A percentile compares a stretch with the other conserved stretches of the same genome.
phyloP scores from a whole-genome alignment of 768 basidiomycete species.

The Cyclocybe cylindracea region DNA sequence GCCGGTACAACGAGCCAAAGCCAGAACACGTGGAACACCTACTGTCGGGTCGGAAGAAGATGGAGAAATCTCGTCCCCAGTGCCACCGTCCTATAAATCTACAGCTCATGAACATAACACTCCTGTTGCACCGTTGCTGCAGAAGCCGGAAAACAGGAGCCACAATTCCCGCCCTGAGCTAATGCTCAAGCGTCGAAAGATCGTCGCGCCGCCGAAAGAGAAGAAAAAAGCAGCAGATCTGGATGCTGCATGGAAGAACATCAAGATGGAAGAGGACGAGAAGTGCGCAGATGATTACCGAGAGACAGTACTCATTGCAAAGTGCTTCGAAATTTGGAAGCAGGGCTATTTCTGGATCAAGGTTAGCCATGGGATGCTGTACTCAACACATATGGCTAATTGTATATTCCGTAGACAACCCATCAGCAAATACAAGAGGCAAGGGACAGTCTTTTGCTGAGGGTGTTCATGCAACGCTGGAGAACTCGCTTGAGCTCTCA shows the following conservation, averaged over 20 bases:
- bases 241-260: constrained; percentile 78
- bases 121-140: not conserved
- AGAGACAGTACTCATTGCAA: constrained; percentile 60
- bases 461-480: constrained; percentile 64
- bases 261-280: constrained; percentile 70
- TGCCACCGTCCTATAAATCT: constrained; percentile 26
- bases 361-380: constrained; percentile 44
- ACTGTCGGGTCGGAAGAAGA: constrained; percentile 17
- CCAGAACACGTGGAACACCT: not conserved
- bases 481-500: constrained; percentile 38
- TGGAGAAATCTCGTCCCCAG: constrained; percentile 12
- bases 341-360: constrained; percentile 71
- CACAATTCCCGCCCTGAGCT: not conserved
- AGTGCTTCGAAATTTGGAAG: constrained; percentile 77
- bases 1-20: too few species aligned
- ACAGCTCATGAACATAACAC: constrained; percentile 11
- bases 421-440: constrained; percentile 68
- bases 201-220: constrained; percentile 28
- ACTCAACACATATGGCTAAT: constrained; percentile 4
- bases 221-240: constrained; percentile 59
- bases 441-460: constrained; percentile 64
- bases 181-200: not conserved
- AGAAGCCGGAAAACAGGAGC: not conserved
- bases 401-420: constrained; percentile 55
- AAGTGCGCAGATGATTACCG: constrained; percentile 71